Evolutionary conservation across 805 yeast species (phyloP).

Genomic region (Kodamaea nitidulidarum): DNA sequence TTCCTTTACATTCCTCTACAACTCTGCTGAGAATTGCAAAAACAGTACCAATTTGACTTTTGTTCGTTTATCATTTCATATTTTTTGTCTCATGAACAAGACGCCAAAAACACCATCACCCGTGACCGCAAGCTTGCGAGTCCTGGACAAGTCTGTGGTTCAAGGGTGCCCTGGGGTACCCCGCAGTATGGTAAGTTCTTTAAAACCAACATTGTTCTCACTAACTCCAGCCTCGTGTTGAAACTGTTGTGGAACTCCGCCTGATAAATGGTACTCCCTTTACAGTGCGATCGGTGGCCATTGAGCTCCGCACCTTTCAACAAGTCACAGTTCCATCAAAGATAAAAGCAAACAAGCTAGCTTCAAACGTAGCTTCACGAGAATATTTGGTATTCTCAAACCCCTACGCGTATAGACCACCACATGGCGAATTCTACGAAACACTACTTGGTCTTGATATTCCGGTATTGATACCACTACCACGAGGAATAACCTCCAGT

Average conservation of each 20-base stretch:
- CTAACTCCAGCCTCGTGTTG: conserved; percentile 48
- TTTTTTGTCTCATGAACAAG: conserved; percentile 4
- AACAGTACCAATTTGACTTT: too few species aligned
- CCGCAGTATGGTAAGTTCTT: conserved; percentile 37
- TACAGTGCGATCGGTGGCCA: conserved; percentile 43
- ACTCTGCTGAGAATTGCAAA: too few species aligned
- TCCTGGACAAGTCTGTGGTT: conserved; percentile 51
- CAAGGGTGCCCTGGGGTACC: conserved; percentile 70
- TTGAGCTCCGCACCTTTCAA: conserved; percentile 49
- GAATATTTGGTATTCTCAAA: conserved; percentile 33
- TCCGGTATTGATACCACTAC: conserved; percentile 55
- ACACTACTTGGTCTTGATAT: conserved; percentile 52
- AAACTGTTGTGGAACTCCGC: conserved; percentile 53
- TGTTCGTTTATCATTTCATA: too few species aligned
- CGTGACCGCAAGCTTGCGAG: conserved; percentile 38
- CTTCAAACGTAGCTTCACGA: conserved; percentile 32
- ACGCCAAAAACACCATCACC: conserved; percentile 17
- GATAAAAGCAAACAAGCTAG: conserved; percentile 16
- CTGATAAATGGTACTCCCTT: conserved; percentile 47
- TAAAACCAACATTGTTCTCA: neutral
- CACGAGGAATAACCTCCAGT: conserved; percentile 50
- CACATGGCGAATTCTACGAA: conserved; percentile 36
- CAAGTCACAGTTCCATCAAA: conserved; percentile 40
- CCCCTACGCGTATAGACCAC: conserved; percentile 34
- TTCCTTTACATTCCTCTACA: too few species aligned